Evolutionary conservation across 257 asterid species (phyloP).

Genomic region (Nemophila menziesii): DNA sequence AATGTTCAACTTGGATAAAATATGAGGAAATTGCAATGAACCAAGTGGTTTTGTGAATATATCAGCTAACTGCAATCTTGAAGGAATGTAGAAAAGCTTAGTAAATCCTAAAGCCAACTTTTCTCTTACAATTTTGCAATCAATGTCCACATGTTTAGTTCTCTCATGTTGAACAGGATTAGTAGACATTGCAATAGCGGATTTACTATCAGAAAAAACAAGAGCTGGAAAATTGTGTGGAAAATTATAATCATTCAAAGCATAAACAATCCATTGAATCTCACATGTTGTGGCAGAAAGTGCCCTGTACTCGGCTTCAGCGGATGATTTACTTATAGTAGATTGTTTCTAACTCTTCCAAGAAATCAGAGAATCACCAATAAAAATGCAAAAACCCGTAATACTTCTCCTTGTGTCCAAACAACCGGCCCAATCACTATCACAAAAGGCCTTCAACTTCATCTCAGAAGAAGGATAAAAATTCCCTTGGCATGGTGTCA

Average conservation of each 20-base stretch:
- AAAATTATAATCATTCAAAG: background rate
- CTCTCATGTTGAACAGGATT: constrained; percentile 3
- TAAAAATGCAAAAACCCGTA: constrained; percentile 1
- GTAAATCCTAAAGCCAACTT: background rate
- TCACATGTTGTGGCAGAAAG: background rate
- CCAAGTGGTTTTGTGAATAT: background rate
- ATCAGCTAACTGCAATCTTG: constrained; percentile 1
- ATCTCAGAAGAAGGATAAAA: background rate
- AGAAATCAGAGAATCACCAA: background rate
- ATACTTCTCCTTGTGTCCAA: constrained; percentile 3
- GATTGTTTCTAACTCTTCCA: constrained; percentile 3
- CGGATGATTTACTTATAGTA: background rate
- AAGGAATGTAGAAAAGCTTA: background rate
- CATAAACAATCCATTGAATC: background rate
- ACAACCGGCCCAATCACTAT: background rate
- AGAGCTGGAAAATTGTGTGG: background rate
- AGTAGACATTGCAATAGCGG: background rate
- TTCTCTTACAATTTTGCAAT: constrained; percentile 3
- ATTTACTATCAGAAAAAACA: constrained; percentile 2
- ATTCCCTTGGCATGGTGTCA: background rate
- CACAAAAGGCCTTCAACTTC: background rate
- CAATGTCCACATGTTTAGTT: constrained; percentile 6
- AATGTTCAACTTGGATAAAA: no score
- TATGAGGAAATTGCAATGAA: no score
- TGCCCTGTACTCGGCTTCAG: constrained; percentile 6